These are phyloP conservation scores for Peribolospora baueri DNA, from an alignment of 768 basidiomycete species.

Conservation along the genomic window DNA sequence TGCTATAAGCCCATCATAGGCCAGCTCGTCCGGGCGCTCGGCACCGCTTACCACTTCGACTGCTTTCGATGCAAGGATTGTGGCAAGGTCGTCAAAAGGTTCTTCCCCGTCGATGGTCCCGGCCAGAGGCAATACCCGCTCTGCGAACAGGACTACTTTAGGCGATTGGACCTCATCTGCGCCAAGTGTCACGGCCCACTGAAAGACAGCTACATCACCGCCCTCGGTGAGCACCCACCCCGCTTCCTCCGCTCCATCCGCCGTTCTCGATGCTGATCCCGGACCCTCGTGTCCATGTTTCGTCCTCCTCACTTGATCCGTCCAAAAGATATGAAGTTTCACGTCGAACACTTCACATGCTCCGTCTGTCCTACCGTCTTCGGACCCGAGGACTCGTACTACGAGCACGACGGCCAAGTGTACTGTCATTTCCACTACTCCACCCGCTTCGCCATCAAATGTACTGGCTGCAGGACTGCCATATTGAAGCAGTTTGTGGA, in stretches of 20 bases:
- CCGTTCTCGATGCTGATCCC: background rate
- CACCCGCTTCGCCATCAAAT: constrained; percentile 92
- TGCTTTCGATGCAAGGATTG: constrained; percentile 99
- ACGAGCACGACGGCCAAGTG: constrained; percentile 92
- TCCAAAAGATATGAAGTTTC: constrained; percentile 71
- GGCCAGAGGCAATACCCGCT: constrained; percentile 65
- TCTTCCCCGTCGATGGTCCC: constrained; percentile 87
- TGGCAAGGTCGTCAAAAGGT: constrained; percentile 83
- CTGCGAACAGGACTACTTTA: constrained; percentile 97
- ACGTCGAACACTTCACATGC: constrained; percentile 98
- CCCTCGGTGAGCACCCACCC: constrained; percentile 53
- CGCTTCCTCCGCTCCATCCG: background rate
- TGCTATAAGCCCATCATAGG: constrained; percentile 41
- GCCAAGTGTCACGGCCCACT: constrained; percentile 84
- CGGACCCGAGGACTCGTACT: constrained; percentile 95
- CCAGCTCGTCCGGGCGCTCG: constrained; percentile 83
- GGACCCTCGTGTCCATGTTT: background rate
- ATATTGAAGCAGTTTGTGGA: constrained; percentile 99
- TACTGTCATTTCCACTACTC: constrained; percentile 99
- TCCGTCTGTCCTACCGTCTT: constrained; percentile 87
- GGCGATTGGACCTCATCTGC: constrained; percentile 83
- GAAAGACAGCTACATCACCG: constrained; percentile 94
- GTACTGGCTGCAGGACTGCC: constrained; percentile 86
- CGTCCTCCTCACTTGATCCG: background rate
- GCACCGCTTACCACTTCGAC: constrained; percentile 81